Evolutionary conservation across 2,329 filamentous ascomycete genomes (phyloP), one percentile per base, ranked within the genome.

Genomic region (Colletotrichum simmondsii): DNA sequence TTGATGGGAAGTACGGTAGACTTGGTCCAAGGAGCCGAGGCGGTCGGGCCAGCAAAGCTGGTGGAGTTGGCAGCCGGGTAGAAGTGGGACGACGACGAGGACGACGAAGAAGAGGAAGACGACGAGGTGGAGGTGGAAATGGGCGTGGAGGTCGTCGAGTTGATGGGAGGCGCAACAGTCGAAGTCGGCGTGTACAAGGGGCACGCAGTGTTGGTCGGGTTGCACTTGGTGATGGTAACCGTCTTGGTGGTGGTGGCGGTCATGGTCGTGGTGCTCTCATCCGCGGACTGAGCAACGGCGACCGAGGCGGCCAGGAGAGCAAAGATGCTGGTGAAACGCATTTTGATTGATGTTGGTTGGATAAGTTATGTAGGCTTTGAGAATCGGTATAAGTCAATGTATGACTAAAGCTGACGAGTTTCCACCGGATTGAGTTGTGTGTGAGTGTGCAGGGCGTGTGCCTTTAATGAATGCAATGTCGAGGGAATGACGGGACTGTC

Each of bases 201-300:
- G 83, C 86, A 87, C 79, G 85, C 80, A 74, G 82, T 80, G 74
- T 83, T 80, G 12, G 80, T 81, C 56, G 85, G 83, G 78, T 84
- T 82, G 83, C 87, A 87, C 77, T 81, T 76, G 70, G 86, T 88
- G 78, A 88, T 81, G 78, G 86, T 88, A 75, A 85, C 71, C 63
- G 83, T 84, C 75, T 78, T 79, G 67, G 84, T 86, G 65, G 81
- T 80, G 69, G 86, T 88, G 19, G 83, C 83, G 68, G 86, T 88
- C 71, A 82, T 65, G 12, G 81, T 83, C 69, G 82, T 83, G 73
- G 82, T 86, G 72, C 76, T 79, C 63, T 75, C 71, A 53, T 80
- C 75, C 26, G 77, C 73, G 53, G 78, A 78, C 72, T 82, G 82
- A 74, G 80, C 78, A 62, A 81, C 81, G 66, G 81, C 60, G 60